Percentiles rank a stretch among this genome's conserved stretches.
These are phyloP conservation scores for Nakaseomyces sp. DNA, from an alignment of 1,139 yeast species.

Conservation along the genomic window DNA sequence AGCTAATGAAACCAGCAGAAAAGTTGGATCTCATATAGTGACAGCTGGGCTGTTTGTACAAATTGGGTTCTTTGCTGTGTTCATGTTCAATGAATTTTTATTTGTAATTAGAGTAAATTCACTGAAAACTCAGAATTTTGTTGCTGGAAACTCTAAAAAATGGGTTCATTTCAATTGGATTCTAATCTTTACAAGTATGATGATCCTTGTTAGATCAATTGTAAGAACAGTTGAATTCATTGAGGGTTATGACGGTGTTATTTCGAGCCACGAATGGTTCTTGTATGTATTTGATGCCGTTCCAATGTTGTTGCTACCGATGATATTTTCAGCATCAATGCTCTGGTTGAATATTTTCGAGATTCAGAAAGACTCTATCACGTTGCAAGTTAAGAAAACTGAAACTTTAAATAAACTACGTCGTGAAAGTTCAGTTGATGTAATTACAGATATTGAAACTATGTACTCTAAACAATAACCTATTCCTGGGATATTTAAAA, in stretches of 20 bases:
- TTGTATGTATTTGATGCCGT: constrained; percentile 35
- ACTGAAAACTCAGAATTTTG: constrained; percentile 5
- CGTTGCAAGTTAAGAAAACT: constrained; percentile 11
- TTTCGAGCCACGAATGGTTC: constrained; percentile 34
- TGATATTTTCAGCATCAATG: constrained; percentile 5
- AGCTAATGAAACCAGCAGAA: constrained; percentile 17
- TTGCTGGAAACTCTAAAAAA: constrained; percentile 7
- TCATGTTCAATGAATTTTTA: constrained; percentile 24
- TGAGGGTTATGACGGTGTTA: constrained; percentile 34
- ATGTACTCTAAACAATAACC: no score
- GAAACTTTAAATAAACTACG: no score
- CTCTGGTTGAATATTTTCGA: constrained; percentile 11
- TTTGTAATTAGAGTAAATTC: constrained; percentile 16
- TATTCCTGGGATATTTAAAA: no score
- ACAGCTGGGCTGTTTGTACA: constrained; percentile 35
- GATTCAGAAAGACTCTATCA: constrained; percentile 17
- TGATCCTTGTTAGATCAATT: constrained; percentile 37
- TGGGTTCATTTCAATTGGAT: constrained; percentile 22
- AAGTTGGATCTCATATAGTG: constrained; percentile 26
- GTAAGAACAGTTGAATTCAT: constrained; percentile 36
- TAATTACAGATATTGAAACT: no score
- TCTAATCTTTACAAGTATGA: constrained; percentile 28
- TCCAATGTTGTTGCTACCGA: constrained; percentile 21
- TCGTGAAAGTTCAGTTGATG: no score
- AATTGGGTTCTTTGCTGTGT: constrained; percentile 33